phyloP scores from a whole-genome alignment of 2,329 filamentous ascomycete genomes.

The Cytospora paraplurivora region DNA sequence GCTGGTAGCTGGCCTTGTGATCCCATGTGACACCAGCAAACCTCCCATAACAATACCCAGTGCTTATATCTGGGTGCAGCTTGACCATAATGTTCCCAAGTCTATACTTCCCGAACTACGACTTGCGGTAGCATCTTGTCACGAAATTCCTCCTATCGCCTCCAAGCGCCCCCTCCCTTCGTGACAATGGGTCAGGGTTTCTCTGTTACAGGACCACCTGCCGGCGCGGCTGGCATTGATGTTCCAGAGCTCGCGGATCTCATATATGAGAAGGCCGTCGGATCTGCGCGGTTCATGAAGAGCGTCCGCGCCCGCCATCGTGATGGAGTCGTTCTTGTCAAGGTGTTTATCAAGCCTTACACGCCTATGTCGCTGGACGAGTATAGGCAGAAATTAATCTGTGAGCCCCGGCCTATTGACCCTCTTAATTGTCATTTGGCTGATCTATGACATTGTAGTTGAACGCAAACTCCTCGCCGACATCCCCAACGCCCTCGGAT shows the following conservation, averaged over 20 bases:
- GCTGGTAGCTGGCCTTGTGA: background rate
- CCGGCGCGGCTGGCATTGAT: slow-evolving; percentile 91
- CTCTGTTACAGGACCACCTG: slow-evolving; percentile 87
- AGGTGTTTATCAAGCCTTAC: slow-evolving; percentile 92
- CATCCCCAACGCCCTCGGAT: slow-evolving; percentile 87
- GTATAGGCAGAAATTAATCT: slow-evolving; percentile 75
- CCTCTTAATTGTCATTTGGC: slow-evolving; percentile 1
- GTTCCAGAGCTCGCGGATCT: slow-evolving; percentile 88
- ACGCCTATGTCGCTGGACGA: slow-evolving; percentile 75
- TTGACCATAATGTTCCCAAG: slow-evolving; percentile 22
- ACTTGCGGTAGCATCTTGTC: slow-evolving; percentile 23
- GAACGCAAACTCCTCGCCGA: slow-evolving; percentile 79
- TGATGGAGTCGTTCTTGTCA: slow-evolving; percentile 89
- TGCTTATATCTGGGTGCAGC: background rate
- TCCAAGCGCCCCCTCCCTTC: slow-evolving; percentile 1
- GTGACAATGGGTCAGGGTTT: slow-evolving; percentile 89
- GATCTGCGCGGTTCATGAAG: slow-evolving; percentile 94
- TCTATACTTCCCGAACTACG: slow-evolving; percentile 2
- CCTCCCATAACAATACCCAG: background rate
- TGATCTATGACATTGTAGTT: slow-evolving; percentile 49
- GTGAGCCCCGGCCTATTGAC: slow-evolving; percentile 51
- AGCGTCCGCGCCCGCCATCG: slow-evolving; percentile 87
- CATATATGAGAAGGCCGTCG: slow-evolving; percentile 88
- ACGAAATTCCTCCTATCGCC: slow-evolving; percentile 2
- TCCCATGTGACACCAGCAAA: background rate